These are phyloP conservation scores for Myxozyma sirexii DNA, from an alignment of 805 yeast species.

Conservation along the genomic window DNA sequence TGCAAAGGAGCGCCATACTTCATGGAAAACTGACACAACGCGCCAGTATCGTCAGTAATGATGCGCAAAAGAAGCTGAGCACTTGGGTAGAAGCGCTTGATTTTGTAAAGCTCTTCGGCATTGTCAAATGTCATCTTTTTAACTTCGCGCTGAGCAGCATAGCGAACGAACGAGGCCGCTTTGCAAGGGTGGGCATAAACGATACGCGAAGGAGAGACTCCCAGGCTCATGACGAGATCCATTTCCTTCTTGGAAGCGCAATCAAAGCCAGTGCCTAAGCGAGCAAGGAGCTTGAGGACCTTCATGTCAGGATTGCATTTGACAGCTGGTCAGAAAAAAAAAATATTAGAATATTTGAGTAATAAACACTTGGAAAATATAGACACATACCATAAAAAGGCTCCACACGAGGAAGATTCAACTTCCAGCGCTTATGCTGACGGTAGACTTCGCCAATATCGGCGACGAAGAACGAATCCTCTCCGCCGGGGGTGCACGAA, in stretches of 20 bases:
- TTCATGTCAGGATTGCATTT: conserved; percentile 81
- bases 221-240: conserved; percentile 61
- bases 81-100: conserved; percentile 66
- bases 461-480: conserved; percentile 85
- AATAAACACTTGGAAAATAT: too few relatives aligned
- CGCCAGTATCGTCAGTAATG: conserved; percentile 84
- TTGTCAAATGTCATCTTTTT: conserved; percentile 87
- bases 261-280: conserved; percentile 77
- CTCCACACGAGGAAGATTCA: conserved; percentile 66
- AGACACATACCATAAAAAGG: conserved; percentile 71
- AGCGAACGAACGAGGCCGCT: conserved; percentile 76
- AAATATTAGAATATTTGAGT: neutral
- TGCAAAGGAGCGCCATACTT: conserved; percentile 81
- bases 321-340: conserved; percentile 56
- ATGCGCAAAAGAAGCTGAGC: conserved; percentile 77
- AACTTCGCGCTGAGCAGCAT: conserved; percentile 61
- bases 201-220: conserved; percentile 66
- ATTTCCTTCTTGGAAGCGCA: conserved; percentile 92
- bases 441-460: conserved; percentile 74
- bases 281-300: conserved; percentile 60
- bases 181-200: conserved; percentile 95
- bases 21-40: conserved; percentile 82
- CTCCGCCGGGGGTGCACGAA: conserved; percentile 71
- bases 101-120: conserved; percentile 76
- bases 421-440: conserved; percentile 65